Base-by-base conservation (phyloP, 768 basidiomycete species). In the Mycena sanguinolenta region DNA sequence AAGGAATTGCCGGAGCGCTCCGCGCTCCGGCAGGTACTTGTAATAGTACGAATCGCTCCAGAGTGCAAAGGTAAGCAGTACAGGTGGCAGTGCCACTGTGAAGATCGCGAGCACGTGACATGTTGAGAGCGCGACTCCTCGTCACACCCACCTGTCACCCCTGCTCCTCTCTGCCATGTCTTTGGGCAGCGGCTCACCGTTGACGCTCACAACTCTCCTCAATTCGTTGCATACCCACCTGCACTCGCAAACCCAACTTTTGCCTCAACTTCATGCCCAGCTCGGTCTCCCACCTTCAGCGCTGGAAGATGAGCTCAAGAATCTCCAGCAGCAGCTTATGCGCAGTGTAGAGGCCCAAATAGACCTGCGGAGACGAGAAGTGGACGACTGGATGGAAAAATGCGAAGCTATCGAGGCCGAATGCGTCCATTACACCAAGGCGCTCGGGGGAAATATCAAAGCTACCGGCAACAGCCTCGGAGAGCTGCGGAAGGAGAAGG, bases 221-320 rank as follows among this genome's bases (percentile, higher is more conserved):
- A 89, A 92, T 77, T 91, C 93, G 25, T 79, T 96, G 30, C 93
- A 95, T 72, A 86, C 90, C 3, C 92, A 94, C 78, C 83, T 96
- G 7, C 92, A 93, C 80, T 95, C 94, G 0, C 91, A 93, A 71
- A n/a, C n/a, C 85, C 36, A 38, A 38, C 95, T 36, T 84, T 97
- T 2, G 10, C 95, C 95, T 19, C 90, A 91, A 9, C 84, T 97
- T 5, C 95, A 97, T 79, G 85, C 89, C 1, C 94, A 94, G 76
- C 92, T 97, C 19, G 95, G 94, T 36, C 86, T 97, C 17, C 94
- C 95, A 12, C 80, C 89, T 30, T 89, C 90, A 14, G 91, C 95
- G 0, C 88, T 97, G 50, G 90, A 94, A 77, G 92, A 94, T 78
- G 96, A 98, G 68, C 85, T 97, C 36, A 83, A 86, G 61, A 80